Evolutionary conservation across 139 green algal species (phyloP).

Genomic region (Edaphochlamys debaryana): DNA sequence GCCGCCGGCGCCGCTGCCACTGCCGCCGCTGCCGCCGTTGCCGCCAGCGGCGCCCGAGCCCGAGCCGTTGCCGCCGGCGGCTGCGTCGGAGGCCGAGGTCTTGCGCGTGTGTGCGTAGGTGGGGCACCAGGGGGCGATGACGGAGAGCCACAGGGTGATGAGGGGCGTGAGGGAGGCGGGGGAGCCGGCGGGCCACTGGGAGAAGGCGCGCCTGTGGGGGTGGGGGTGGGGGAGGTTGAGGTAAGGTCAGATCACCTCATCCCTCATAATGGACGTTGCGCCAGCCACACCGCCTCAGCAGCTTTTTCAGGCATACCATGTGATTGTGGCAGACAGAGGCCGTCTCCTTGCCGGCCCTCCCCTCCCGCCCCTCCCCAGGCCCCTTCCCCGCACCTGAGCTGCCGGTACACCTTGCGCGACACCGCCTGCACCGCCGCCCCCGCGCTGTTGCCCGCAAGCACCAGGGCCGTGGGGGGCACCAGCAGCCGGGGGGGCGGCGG

Average conservation of each 20-base stretch:
- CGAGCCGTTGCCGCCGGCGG: background rate
- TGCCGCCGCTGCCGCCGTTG: background rate
- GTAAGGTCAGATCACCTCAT: too few relatives aligned
- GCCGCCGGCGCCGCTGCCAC: background rate
- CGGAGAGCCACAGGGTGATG: conserved; percentile 68
- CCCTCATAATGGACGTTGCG: too few relatives aligned
- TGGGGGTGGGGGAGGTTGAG: too few relatives aligned
- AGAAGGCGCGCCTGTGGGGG: conserved; percentile 57
- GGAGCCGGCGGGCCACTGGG: conserved; percentile 67
- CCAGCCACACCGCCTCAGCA: too few relatives aligned
- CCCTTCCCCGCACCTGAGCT: conserved; percentile 53
- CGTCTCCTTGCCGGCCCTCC: too few relatives aligned
- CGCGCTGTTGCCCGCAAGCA: conserved; percentile 12
- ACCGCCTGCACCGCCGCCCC: conserved; percentile 65
- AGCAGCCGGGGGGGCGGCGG: conserved; percentile 30
- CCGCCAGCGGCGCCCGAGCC: background rate
- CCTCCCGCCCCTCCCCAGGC: background rate
- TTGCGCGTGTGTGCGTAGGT: conserved; percentile 16
- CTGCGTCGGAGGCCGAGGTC: background rate
- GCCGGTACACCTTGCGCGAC: conserved; percentile 73
- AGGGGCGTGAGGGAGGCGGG: conserved; percentile 61
- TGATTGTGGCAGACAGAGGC: too few relatives aligned
- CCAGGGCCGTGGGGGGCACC: conserved; percentile 32
- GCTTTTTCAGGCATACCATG: too few relatives aligned
- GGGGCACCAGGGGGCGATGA: conserved; percentile 71